These are phyloP conservation scores for Metschnikowia kunwiensis DNA, from an alignment of 805 yeast species.

Conservation along the genomic window DNA sequence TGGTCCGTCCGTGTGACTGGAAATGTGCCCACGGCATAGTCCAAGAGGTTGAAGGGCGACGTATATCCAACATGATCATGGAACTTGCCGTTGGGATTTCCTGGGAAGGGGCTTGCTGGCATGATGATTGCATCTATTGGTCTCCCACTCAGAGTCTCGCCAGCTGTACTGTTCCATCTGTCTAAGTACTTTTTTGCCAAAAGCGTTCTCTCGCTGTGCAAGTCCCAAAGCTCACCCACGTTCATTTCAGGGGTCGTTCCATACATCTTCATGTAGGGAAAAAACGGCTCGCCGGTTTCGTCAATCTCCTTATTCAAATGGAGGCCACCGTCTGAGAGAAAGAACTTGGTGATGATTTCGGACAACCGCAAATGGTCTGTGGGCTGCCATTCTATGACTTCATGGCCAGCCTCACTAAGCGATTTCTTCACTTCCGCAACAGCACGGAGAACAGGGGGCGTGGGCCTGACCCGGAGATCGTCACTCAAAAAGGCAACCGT, in stretches of 20 bases:
- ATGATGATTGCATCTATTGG: conserved; percentile 48
- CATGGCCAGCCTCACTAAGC: conserved; percentile 45
- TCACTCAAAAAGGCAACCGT: conserved; percentile 43
- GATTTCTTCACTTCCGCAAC: conserved; percentile 30
- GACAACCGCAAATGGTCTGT: conserved; percentile 33
- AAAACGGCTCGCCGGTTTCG: conserved; percentile 31
- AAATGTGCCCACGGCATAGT: conserved; percentile 34
- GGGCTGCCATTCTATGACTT: conserved; percentile 49
- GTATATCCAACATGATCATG: conserved; percentile 48
- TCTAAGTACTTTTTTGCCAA: conserved; percentile 35
- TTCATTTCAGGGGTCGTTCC: conserved; percentile 33
- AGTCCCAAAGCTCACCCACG: conserved; percentile 41
- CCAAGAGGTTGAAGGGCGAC: conserved; percentile 28
- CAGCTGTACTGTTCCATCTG: conserved; percentile 34
- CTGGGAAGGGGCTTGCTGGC: conserved; percentile 49
- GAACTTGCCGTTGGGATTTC: conserved; percentile 33
- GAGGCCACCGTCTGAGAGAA: conserved; percentile 45
- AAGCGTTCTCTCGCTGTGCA: conserved; percentile 32
- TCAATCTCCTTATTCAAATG: conserved; percentile 30
- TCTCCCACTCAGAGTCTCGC: conserved; percentile 32
- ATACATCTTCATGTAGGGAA: conserved; percentile 40
- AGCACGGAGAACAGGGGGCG: conserved; percentile 54
- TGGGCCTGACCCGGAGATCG: conserved; percentile 48
- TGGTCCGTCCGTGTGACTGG: conserved; percentile 59
- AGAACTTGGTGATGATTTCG: conserved; percentile 24